Conservation (phyloP, 2,329 filamentous ascomycete genomes). For the Fusarium anguioides region DNA sequence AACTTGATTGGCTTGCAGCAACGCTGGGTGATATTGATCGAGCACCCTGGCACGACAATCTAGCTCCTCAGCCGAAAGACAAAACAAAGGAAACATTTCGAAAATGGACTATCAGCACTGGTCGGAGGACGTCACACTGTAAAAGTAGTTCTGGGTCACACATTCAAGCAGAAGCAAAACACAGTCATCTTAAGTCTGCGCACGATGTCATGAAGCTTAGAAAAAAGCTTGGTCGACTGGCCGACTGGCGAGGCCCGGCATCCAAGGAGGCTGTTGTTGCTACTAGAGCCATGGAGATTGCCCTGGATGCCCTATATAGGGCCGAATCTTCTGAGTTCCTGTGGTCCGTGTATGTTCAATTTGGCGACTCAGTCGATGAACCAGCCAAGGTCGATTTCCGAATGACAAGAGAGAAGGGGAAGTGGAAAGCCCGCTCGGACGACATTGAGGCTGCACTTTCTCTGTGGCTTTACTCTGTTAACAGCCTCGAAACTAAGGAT, state of each 20-base stretch:
- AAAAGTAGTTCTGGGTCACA: no score
- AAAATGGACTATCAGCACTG: neutral
- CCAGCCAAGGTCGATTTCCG: neutral
- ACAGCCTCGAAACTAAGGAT: neutral
- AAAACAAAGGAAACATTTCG: neutral
- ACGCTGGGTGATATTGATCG: rapidly evolving
- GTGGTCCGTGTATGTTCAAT: neutral
- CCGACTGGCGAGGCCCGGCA: neutral
- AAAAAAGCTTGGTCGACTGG: neutral
- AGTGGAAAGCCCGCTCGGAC: neutral
- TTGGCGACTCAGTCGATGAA: neutral
- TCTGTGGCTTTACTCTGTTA: neutral
- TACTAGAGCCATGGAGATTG: neutral
- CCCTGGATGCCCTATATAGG: neutral
- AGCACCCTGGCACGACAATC: neutral
- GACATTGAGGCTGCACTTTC: neutral
- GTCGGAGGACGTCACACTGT: neutral
- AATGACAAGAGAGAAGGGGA: neutral
- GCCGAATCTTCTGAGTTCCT: rapidly evolving
- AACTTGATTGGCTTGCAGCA: neutral
- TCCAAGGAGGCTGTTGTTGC: neutral
- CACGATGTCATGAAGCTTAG: neutral
- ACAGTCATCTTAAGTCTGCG: no score
- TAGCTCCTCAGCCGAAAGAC: rapidly evolving
- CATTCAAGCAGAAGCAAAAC: no score